These are phyloP conservation scores for Solanum hybrid DNA, from an alignment of 305 asterid genomes.

Conservation along the genomic window DNA sequence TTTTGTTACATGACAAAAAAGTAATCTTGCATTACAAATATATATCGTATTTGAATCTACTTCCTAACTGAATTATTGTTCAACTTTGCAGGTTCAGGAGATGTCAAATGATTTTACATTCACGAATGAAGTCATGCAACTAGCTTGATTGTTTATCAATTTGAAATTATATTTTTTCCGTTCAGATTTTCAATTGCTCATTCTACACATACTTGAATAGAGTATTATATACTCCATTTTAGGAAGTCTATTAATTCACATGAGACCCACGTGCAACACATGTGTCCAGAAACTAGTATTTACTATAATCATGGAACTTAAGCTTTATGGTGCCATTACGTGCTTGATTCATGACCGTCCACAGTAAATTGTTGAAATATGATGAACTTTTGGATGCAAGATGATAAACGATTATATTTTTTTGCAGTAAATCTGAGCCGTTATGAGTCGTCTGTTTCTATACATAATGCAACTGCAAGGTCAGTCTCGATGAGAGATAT, in stretches of 20 bases:
- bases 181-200: neutral
- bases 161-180: neutral
- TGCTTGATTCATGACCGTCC: neutral
- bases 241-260: neutral
- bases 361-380: neutral
- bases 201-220: neutral
- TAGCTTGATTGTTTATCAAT: neutral
- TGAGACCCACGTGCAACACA: neutral
- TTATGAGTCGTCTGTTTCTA: conserved; percentile 27
- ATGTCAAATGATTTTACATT: neutral
- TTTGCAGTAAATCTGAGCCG: conserved; percentile 34
- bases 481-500: conserved; percentile 21
- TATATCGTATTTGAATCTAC: neutral
- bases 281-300: neutral
- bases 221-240: neutral
- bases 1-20: neutral
- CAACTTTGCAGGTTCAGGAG: neutral
- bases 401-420: neutral
- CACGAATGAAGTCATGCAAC: neutral
- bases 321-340: neutral
- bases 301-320: neutral
- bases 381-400: neutral
- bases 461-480: conserved; percentile 29
- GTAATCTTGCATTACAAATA: neutral
- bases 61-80: neutral